Conservation (phyloP, 352 stramenopile species). For the Pelagophyceae sp. region DNA sequence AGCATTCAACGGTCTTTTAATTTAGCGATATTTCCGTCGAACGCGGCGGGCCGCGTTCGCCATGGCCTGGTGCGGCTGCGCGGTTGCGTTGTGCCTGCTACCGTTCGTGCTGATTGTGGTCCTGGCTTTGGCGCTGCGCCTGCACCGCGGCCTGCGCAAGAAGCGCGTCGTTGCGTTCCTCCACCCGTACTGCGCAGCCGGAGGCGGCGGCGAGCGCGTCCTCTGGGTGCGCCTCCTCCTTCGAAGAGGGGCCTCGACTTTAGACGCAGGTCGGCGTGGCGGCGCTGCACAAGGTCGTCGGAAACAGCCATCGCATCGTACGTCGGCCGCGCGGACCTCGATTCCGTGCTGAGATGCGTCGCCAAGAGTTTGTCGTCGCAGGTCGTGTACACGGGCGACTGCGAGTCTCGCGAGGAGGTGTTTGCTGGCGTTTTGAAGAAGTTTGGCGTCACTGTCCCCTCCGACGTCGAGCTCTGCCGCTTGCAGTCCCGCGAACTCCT, state of each 20-base stretch:
- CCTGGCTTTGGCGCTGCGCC: not conserved
- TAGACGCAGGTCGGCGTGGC: not conserved
- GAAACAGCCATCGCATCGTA: slow-evolving; percentile 21
- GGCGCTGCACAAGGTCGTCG: not conserved
- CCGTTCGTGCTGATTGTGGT: not conserved
- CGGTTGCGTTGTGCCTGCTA: no score
- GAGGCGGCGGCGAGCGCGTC: slow-evolving; percentile 93
- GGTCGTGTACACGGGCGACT: slow-evolving; percentile 64
- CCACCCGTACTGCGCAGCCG: slow-evolving; percentile 84
- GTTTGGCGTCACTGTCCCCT: slow-evolving; percentile 56
- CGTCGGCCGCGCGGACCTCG: slow-evolving; percentile 25
- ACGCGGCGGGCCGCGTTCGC: no score
- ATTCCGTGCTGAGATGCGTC: not conserved
- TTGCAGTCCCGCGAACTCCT: slow-evolving; percentile 55
- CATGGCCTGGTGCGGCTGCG: no score
- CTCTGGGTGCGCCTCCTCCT: slow-evolving; percentile 70
- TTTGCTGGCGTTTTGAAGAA: slow-evolving; percentile 58
- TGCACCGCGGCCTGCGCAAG: not conserved
- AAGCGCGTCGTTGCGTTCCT: slow-evolving; percentile 69
- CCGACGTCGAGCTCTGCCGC: slow-evolving; percentile 58
- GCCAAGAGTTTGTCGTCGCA: not conserved
- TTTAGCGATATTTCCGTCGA: no score
- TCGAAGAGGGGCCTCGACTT: not conserved
- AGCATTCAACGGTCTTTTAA: no score
- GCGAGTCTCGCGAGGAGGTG: slow-evolving; percentile 53